These are phyloP conservation scores for Scleroderma bovista DNA, from an alignment of 768 basidiomycete genomes.

Conservation along the genomic window DNA sequence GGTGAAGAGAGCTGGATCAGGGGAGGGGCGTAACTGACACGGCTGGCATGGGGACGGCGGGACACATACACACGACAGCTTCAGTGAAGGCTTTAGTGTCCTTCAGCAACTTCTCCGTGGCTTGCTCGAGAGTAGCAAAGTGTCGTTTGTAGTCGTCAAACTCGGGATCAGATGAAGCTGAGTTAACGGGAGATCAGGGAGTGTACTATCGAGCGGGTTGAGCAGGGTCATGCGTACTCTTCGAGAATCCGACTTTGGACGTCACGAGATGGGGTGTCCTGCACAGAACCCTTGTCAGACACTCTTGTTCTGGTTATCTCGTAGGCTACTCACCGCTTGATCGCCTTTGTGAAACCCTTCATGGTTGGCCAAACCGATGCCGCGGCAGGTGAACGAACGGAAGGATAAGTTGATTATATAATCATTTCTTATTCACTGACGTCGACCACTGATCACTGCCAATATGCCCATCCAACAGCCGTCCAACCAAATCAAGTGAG, in stretches of 20 bases:
- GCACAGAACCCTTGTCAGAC: not conserved
- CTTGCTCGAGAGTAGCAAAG: conserved; percentile 71
- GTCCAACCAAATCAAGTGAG: conserved; percentile 84
- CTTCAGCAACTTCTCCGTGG: conserved; percentile 87
- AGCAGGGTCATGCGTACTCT: conserved; percentile 57
- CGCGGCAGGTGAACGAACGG: not conserved
- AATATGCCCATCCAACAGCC: conserved; percentile 66
- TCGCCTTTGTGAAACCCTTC: conserved; percentile 80
- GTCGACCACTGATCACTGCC: not conserved
- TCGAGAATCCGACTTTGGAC: conserved; percentile 83
- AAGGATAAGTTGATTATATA: not conserved
- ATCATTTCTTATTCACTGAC: not conserved
- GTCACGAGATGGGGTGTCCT: conserved; percentile 92
- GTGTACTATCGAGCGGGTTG: not conserved
- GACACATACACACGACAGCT: conserved; percentile 56
- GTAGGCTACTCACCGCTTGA: conserved; percentile 53
- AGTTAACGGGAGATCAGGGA: conserved; percentile 2
- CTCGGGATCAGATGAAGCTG: conserved; percentile 81
- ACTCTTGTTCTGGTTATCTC: not conserved
- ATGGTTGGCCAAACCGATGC: conserved; percentile 34
- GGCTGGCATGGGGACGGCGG: not conserved
- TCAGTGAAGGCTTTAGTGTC: conserved; percentile 87
- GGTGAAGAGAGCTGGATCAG: conserved; percentile 53
- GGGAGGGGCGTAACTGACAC: conserved; percentile 1
- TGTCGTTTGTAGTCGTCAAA: conserved; percentile 84